phyloP scores from a whole-genome alignment of 2,329 filamentous ascomycete genomes.

The Xylariales sp. region DNA sequence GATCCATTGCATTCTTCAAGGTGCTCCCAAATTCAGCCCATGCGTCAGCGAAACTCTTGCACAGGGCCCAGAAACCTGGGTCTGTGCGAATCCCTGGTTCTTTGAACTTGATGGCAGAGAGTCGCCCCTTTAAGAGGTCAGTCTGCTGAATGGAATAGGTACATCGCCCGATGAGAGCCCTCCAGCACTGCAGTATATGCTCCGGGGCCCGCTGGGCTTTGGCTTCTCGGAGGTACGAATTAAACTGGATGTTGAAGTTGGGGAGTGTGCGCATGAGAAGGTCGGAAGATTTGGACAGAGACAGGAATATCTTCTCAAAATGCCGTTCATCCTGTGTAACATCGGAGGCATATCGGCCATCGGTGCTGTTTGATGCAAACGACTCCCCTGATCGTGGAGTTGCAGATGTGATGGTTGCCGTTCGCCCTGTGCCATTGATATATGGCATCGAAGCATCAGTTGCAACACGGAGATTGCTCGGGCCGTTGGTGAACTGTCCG shows the following conservation, averaged over 20 bases:
- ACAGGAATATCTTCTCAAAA: slow-evolving; percentile 79
- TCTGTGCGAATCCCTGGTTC: slow-evolving; percentile 71
- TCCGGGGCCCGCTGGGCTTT: slow-evolving; percentile 56
- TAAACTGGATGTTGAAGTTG: slow-evolving; percentile 62
- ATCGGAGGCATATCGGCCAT: slow-evolving; percentile 53
- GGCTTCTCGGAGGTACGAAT: slow-evolving; percentile 58
- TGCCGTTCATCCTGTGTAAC: slow-evolving; percentile 72
- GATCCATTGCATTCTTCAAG: slow-evolving; percentile 51
- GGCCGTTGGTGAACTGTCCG: slow-evolving; percentile 38
- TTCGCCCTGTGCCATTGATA: slow-evolving; percentile 44
- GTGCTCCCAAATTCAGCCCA: slow-evolving; percentile 63
- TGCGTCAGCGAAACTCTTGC: slow-evolving; percentile 67
- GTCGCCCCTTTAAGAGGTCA: slow-evolving; percentile 64
- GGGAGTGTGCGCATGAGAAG: slow-evolving; percentile 70
- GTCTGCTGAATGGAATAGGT: slow-evolving; percentile 67
- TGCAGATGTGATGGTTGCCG: slow-evolving; percentile 49
- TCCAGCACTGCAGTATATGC: slow-evolving; percentile 62
- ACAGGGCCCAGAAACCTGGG: slow-evolving; percentile 61
- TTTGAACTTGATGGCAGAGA: slow-evolving; percentile 79
- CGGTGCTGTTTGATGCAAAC: slow-evolving; percentile 55
- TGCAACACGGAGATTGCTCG: slow-evolving; percentile 51
- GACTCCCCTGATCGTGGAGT: slow-evolving; percentile 83
- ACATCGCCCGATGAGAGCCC: slow-evolving; percentile 66
- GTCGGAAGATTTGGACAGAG: slow-evolving; percentile 69
- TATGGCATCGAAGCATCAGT: slow-evolving; percentile 50